Conservation (phyloP, 2,329 filamentous ascomycete species). For the Pseudocercospora vitis region DNA sequence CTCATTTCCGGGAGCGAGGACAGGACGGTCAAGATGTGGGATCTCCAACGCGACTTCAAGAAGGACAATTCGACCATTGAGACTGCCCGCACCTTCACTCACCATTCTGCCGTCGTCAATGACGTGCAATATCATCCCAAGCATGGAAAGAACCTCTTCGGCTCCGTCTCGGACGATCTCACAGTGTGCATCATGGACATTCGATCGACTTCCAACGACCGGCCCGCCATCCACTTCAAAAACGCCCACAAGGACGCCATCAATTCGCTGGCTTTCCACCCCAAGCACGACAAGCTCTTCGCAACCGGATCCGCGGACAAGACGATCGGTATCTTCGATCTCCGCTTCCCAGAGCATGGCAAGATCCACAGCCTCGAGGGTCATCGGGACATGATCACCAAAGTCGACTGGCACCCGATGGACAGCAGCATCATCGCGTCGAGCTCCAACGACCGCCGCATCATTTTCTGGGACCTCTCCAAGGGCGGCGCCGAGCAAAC, state of each 20-base stretch:
- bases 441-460: conserved; percentile 85
- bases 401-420: conserved; percentile 89
- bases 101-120: conserved; percentile 90
- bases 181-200: conserved; percentile 90
- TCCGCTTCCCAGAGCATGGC: conserved; percentile 68
- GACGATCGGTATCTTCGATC: conserved; percentile 91
- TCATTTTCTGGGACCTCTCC: conserved; percentile 95
- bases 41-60: conserved; percentile 70
- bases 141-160: conserved; percentile 74
- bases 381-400: conserved; percentile 86
- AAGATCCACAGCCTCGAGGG: conserved; percentile 87
- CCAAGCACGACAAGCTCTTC: conserved; percentile 81
- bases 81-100: conserved; percentile 73
- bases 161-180: conserved; percentile 91
- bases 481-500: conserved; percentile 91
- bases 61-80: conserved; percentile 68
- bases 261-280: conserved; percentile 94
- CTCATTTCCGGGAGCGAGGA: conserved; percentile 92
- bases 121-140: conserved; percentile 94
- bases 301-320: conserved; percentile 95
- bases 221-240: conserved; percentile 60
- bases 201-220: conserved; percentile 61
- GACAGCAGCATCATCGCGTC: conserved; percentile 87
- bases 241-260: conserved; percentile 88
- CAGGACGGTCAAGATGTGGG: conserved; percentile 88